Percentiles rank a stretch among this genome's conserved stretches.
Conservation (phyloP, 768 basidiomycete genomes). For the Candolleomyces efflorescens region DNA sequence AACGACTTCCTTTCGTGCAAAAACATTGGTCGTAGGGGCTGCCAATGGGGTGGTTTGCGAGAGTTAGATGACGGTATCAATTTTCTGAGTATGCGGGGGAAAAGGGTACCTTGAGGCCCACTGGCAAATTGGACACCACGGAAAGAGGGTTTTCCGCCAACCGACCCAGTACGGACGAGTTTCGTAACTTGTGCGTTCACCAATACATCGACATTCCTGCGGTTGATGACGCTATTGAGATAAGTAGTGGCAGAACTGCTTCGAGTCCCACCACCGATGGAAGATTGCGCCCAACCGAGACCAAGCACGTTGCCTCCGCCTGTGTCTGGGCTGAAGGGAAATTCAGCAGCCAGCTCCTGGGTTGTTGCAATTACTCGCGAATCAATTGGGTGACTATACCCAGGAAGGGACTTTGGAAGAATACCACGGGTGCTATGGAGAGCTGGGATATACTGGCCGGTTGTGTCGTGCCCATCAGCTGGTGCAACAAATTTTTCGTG, state of each 20-base stretch:
- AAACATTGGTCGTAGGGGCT: background rate
- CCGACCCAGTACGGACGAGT: constrained; percentile 14
- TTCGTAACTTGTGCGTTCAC: constrained; percentile 18
- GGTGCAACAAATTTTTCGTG: constrained; percentile 23
- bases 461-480: constrained; percentile 24
- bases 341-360: constrained; percentile 5
- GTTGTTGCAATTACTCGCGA: constrained; percentile 17
- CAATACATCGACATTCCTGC: constrained; percentile 22
- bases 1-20: constrained; percentile 31
- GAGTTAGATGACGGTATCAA: too few relatives aligned
- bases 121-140: constrained; percentile 18
- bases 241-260: constrained; percentile 25
- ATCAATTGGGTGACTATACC: constrained; percentile 13
- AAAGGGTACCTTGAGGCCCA: background rate
- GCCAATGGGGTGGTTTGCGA: too few relatives aligned
- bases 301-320: constrained; percentile 5
- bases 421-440: constrained; percentile 25
- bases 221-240: constrained; percentile 11
- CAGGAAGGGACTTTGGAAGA: constrained; percentile 21
- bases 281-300: constrained; percentile 7
- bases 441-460: constrained; percentile 26
- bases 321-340: constrained; percentile 5
- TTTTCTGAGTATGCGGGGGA: too few relatives aligned
- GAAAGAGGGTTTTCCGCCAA: constrained; percentile 16
- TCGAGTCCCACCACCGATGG: constrained; percentile 1